These are phyloP conservation scores for Trichoderma endophyticum DNA, from an alignment of 2,329 filamentous ascomycete genomes.

Conservation along the genomic window DNA sequence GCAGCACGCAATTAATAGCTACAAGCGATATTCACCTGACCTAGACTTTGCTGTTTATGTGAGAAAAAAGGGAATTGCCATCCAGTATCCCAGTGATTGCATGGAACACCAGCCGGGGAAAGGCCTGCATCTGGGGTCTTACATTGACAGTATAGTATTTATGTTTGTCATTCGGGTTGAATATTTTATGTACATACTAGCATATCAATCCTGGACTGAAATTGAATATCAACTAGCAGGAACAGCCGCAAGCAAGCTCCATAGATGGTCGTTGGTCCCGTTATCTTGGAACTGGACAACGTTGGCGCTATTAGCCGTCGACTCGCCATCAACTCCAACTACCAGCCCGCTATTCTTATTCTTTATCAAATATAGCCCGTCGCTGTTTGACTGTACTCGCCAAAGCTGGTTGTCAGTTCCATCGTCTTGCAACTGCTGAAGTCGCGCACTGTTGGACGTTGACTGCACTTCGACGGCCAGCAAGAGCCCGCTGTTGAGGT, in stretches of 20 bases:
- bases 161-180: no score
- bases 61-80: no score
- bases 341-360: not conserved
- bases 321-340: not conserved
- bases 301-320: not conserved
- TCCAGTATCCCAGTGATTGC: no score
- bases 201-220: no score
- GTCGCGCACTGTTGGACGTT: not conserved
- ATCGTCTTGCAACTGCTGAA: not conserved
- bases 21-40: not conserved
- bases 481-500: not conserved
- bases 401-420: not conserved
- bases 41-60: no score
- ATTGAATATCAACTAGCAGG: not conserved
- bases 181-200: no score
- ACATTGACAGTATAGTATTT: no score
- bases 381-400: not conserved
- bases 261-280: not conserved
- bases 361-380: not conserved
- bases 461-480: not conserved
- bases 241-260: not conserved
- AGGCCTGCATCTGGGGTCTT: no score
- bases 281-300: not conserved
- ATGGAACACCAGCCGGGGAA: no score
- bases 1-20: not conserved